Evolutionary conservation across 371 early-diverging fungal species (phyloP), one percentile per base, ranked within the genome.

Genomic region (Mucor saturninus): DNA sequence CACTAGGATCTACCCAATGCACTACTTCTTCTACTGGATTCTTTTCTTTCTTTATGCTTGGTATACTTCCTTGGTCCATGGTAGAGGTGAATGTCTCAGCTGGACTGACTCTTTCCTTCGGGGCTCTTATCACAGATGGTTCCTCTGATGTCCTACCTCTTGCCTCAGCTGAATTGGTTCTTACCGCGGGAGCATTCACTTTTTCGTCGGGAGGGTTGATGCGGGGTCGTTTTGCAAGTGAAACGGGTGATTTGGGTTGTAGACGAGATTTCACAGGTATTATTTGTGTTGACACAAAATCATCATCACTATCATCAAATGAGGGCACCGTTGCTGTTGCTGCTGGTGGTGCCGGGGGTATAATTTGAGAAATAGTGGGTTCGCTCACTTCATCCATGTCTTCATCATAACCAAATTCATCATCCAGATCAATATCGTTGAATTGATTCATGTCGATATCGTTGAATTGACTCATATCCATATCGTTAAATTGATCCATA

Each of bases 1-100:
- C 5, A 29, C 54, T 54, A 11, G 62, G 45, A 48, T 53, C 46
- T 7, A 49, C 32, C 48, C 45, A 63, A 4, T 50, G 50, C 3
- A 50, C 11, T 26, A 0, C 14, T 10, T 50, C 50, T 2, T 13
- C 50, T 7, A 29, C 50, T 9, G 9, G 8, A 29, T 6, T 9
- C 50, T 50, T 30, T 50, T 50, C 31, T 50, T 50, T 30, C 30
- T 50, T 50, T 35, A 55, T 21, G 21, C 21, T 31, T 15, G 21
- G 39, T 52, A 30, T 28, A 29, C 0, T 8, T 1, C 30, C 50
- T 30, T 13, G 28, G 15, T 21, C 21, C 21, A 21, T 21, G 21
- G 21, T 21, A 21, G 21, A 21, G 21, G 21, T 21, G 21, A 21
- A 21, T 21, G n/a, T n/a, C 11, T 48, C 49, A 7, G 21, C 49